These are phyloP conservation scores for Teratosphaeria pseudoeucalypti DNA, from an alignment of 2,329 filamentous ascomycete species.

Conservation along the genomic window DNA sequence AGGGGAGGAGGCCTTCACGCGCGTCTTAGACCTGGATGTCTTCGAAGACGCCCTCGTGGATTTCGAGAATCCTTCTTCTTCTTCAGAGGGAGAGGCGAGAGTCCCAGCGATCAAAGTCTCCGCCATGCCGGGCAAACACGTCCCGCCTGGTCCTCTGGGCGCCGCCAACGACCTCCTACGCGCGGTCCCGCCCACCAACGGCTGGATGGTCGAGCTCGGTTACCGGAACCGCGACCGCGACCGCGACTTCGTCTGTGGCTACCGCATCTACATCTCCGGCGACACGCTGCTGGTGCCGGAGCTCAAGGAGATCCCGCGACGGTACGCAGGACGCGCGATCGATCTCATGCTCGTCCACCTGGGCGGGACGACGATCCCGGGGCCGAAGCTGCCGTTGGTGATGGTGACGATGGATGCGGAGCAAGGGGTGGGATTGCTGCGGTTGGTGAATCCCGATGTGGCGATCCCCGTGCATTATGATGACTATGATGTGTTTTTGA, in stretches of 20 bases:
- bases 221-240: conserved; percentile 29
- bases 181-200: conserved; percentile 54
- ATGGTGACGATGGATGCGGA: conserved; percentile 62
- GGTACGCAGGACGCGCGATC: conserved; percentile 44
- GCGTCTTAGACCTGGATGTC: conserved; percentile 45
- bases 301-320: conserved; percentile 48
- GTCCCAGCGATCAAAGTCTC: conserved; percentile 43
- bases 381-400: conserved; percentile 46
- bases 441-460: conserved; percentile 48
- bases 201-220: conserved; percentile 56
- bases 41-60: conserved; percentile 44
- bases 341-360: conserved; percentile 59
- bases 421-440: conserved; percentile 51
- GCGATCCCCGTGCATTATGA: conserved; percentile 57
- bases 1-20: conserved; percentile 40
- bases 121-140: conserved; percentile 55
- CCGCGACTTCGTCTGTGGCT: conserved; percentile 27
- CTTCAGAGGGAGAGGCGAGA: conserved; percentile 5
- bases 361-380: conserved; percentile 55
- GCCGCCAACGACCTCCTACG: conserved; percentile 39
- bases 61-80: conserved; percentile 15
- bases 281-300: conserved; percentile 56
- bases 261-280: conserved; percentile 53
- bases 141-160: conserved; percentile 36
- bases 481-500: conserved; percentile 53